Evolutionary conservation across 148 eudicot genomes (phyloP).

Genomic region (Gaultheria prostrata): DNA sequence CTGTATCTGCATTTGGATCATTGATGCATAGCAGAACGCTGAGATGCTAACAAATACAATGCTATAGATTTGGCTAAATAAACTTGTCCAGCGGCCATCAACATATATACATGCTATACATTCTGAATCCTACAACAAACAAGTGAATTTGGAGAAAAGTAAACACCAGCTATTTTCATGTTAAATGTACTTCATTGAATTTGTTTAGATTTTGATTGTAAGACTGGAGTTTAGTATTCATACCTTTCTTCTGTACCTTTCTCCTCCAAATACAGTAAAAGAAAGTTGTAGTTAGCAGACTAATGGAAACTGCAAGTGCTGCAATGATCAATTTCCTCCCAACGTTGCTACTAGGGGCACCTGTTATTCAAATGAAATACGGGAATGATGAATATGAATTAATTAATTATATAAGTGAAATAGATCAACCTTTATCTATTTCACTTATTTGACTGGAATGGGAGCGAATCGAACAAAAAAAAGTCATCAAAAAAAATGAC

Average conservation of each 20-base stretch:
- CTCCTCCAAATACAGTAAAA: not conserved
- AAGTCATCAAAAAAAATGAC: too few species aligned
- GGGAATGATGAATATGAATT: too few species aligned
- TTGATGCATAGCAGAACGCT: too few species aligned
- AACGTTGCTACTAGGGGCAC: too few species aligned
- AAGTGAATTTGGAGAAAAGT: not conserved
- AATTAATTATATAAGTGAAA: too few species aligned
- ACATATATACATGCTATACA: not conserved
- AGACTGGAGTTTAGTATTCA: not conserved
- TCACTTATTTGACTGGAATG: too few species aligned
- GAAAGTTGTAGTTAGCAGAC: not conserved
- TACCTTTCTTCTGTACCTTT: not conserved
- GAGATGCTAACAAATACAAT: not conserved
- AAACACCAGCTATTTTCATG: not conserved
- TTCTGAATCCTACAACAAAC: not conserved
- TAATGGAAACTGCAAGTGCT: not conserved
- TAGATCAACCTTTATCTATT: too few species aligned
- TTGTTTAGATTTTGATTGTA: not conserved
- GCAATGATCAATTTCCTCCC: not conserved
- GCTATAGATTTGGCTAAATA: not conserved
- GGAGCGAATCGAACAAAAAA: too few species aligned
- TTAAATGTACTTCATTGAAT: not conserved
- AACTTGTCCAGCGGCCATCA: not conserved
- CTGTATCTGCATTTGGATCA: not conserved
- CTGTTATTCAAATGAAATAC: too few species aligned